Base-by-base conservation (phyloP, 2,329 filamentous ascomycete species). In the Cryphonectria radicalis region DNA sequence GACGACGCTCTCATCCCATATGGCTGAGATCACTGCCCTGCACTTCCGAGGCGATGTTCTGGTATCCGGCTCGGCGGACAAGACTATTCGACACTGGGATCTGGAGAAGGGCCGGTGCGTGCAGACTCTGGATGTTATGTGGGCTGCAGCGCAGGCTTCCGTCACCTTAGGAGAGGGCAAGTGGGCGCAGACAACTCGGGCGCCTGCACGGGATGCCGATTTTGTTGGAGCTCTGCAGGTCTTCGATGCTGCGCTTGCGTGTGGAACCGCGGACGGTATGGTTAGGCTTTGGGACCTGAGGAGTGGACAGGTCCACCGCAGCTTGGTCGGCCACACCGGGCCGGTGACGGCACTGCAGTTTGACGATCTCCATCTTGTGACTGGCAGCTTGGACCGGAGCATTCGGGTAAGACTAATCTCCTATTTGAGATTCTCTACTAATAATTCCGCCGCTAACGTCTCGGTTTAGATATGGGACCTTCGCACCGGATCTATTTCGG, bases 31-130 rank as follows among this genome's bases (percentile, higher is more conserved):
- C 74, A 98, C 96, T 17, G 95, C 96, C 10, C 86, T 99, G 35
- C 92, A 98, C 82, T 97, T 99, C 83, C 89, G 91, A 72, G 93
- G 93, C 69, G 91, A 97, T 75, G 94, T 93, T 0, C 87, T 99
- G 22, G 94, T 99, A 43, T 99, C 96, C 1, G 96, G 96, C 17
- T 98, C 95, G 10, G 92, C 96, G 0, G 96, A 99, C 83, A 99
- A 99, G 86, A 99, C 96, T 1, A 85, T 99, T 69, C 91, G 96
- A 62, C 96, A 99, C 80, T 99, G 96, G 96, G 96, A 99, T 84
- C 87, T 99, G 66, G 93, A 95, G 77, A 98, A 95, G 80, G 96
- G 96, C n/a, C 92, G 96, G 65, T 98, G 96, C 80, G 93, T 99
- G 68, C 96, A 99, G 82, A 99, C 96, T 3, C 85, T 99, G 65